Evolutionary conservation across 225 moss, liverwort and hornwort genomes (phyloP).

Genomic region (Thuidium tamariscinum): DNA sequence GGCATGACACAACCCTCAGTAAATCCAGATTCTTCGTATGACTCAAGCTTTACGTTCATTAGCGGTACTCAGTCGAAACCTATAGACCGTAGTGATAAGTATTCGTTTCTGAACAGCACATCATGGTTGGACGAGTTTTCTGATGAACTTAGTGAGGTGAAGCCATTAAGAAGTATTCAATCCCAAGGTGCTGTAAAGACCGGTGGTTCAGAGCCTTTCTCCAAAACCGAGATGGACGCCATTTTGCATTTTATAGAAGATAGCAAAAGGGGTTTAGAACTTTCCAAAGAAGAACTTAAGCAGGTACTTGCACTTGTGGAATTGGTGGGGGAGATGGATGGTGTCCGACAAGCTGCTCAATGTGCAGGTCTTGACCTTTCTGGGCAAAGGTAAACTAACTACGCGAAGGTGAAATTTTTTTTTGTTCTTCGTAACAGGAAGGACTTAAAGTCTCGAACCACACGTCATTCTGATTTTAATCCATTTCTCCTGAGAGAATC

Average conservation of each 20-base stretch:
- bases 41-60: conserved; percentile 11
- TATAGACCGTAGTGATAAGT: conserved; percentile 19
- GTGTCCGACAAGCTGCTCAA: conserved; percentile 45
- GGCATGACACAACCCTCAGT: conserved; percentile 1
- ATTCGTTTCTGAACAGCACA: conserved; percentile 43
- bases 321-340: conserved; percentile 89
- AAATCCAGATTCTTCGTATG: conserved; percentile 9
- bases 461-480: neutral
- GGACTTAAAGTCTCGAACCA: neutral
- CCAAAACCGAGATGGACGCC: conserved; percentile 55
- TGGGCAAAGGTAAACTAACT: conserved; percentile 57
- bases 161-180: conserved; percentile 13
- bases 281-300: conserved; percentile 39
- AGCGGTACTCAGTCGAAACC: conserved; percentile 2
- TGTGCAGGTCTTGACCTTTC: conserved; percentile 62
- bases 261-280: conserved; percentile 24
- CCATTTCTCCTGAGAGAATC: neutral
- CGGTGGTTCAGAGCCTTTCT: conserved; percentile 57
- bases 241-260: conserved; percentile 40
- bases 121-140: conserved; percentile 52
- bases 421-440: neutral
- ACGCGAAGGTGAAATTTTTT: neutral
- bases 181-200: conserved; percentile 29
- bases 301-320: conserved; percentile 71
- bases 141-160: conserved; percentile 23